Base-by-base conservation (phyloP, 768 basidiomycete species). In the Udeniomyces megalosporus region DNA sequence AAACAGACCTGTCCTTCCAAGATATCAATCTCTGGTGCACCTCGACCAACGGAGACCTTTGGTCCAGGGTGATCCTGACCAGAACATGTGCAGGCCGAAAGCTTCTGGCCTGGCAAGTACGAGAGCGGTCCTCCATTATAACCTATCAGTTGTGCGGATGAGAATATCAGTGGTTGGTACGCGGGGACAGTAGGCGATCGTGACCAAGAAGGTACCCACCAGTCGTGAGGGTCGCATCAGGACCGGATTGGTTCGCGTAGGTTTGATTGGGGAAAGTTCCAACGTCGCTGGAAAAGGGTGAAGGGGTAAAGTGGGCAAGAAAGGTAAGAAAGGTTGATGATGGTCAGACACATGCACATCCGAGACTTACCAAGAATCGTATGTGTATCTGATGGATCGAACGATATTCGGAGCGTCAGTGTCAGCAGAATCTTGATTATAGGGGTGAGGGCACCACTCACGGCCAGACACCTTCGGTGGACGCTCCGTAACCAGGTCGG, bases 21-120 rank as follows among this genome's bases (percentile, higher is more conserved):
- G 64, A 97, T 78, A 73, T 96, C 92, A 68, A 96, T 89, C 76
- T 97, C 93, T 1, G 93, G 92, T 1, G 84, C 87, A 34, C 82
- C 82, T 56, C 92, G 82, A 22, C 83, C 86, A 17, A 69, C 67
- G 31, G 73, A 78, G 58, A 78, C 77, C 44, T 69, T 77, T 3
- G 92, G 92, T 12, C 92, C 92, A 2, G 92, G 92, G 71, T 97
- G 92, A 67, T 88, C 87, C 31, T 81, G 80, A 14, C 81, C 82
- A 0, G 84, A 74, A 71, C 92, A 97, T 2, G 90, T 92, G 73
- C 92, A 97, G 1, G 88, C 80, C 0, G 82, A 83, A 46, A 65
- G 52, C 31, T 70, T 66, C 60, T 73, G 73, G 29, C 73, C 73
- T 26, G 73, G 73, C 1, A 74, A 68, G 67, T 70, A 72, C n/a